Percentiles rank a stretch among this genome's conserved stretches.
These are phyloP conservation scores for Apiotrichum porosum DNA, from an alignment of 1,284 basidiomycete genomes.

Conservation along the genomic window DNA sequence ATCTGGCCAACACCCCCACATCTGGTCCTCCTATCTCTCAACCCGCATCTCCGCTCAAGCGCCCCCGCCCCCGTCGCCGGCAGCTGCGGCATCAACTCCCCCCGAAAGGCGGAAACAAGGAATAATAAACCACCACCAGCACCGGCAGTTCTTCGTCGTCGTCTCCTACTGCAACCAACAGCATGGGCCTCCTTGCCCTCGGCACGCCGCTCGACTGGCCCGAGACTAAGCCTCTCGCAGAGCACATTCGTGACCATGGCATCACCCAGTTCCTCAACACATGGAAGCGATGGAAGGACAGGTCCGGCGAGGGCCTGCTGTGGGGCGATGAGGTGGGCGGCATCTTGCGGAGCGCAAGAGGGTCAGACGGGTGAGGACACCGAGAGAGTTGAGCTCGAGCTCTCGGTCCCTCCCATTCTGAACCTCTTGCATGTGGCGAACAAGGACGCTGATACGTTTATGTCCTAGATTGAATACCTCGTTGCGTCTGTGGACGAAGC, in stretches of 20 bases:
- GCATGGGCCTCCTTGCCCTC: constrained; percentile 89
- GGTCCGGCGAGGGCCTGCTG: constrained; percentile 86
- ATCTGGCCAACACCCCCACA: too few relatives aligned
- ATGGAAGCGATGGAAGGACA: constrained; percentile 86
- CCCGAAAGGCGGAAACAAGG: too few relatives aligned
- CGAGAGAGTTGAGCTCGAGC: too few relatives aligned
- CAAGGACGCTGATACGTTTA: too few relatives aligned
- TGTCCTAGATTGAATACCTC: constrained; percentile 87
- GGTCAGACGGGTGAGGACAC: neutral
- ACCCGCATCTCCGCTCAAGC: too few relatives aligned
- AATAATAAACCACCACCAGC: neutral
- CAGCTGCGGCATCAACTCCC: too few relatives aligned
- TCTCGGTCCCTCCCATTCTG: neutral
- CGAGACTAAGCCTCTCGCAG: constrained; percentile 78
- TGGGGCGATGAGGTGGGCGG: constrained; percentile 93
- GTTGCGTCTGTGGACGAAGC: constrained; percentile 80
- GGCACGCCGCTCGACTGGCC: constrained; percentile 93
- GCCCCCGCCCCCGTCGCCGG: too few relatives aligned
- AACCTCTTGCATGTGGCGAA: neutral
- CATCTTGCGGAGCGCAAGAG: too few relatives aligned
- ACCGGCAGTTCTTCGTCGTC: neutral
- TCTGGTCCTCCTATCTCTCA: too few relatives aligned
- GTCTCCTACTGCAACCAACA: neutral
- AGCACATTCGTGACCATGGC: constrained; percentile 84
- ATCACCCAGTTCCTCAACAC: constrained; percentile 92